Base-by-base conservation (phyloP, 495 filamentous ascomycete species). In the Penicillium bovifimosum region DNA sequence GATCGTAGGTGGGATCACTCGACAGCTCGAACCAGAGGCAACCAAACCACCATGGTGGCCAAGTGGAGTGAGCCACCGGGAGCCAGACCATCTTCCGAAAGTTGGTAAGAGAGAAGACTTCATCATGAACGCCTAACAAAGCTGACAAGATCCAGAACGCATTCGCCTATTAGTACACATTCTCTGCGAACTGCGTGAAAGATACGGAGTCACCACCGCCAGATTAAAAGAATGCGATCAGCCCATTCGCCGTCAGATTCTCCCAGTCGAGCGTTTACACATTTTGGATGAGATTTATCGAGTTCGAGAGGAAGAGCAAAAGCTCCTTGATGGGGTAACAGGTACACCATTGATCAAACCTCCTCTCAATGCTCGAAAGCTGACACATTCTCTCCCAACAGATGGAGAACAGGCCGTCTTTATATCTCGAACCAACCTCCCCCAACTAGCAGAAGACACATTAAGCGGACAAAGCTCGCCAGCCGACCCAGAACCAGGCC, bases 41-140 rank as follows among this genome's bases (percentile, higher is more conserved):
- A 76, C 71, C 2, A 76, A 71, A 53, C 90, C 90, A 4, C 75
- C 75, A 9, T 93, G 90, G 89, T 95, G 89, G 89, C 89, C 89
- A 0, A 69, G 72, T 32, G 71, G 75, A 8, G 78, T 80, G 18
- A 75, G 77, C 20, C 88, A 91, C 59, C 82, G 80, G 45, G 89
- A 93, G 66, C 89, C 89, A 0, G 88, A 93, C 54, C 89, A 95
- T 66, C 66, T 89, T 33, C 77, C 76, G 53, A 92, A 86, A 66
- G 75, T 77, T 51, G 83, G 87, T 90, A 70, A 61, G 63, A 35
- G 14, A 27, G 5, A 41, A 24, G 2, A 2, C 9, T n/a, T 5
- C 16, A 10, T 24, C 11, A 5, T 11, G n/a, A 40, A 9, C 18
- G 9, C 5, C 11, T 10, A 28, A 40, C 29, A 7, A 17, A 28